These are phyloP conservation scores for Boletus sp. DNA, from an alignment of 768 basidiomycete species.

Conservation along the genomic window DNA sequence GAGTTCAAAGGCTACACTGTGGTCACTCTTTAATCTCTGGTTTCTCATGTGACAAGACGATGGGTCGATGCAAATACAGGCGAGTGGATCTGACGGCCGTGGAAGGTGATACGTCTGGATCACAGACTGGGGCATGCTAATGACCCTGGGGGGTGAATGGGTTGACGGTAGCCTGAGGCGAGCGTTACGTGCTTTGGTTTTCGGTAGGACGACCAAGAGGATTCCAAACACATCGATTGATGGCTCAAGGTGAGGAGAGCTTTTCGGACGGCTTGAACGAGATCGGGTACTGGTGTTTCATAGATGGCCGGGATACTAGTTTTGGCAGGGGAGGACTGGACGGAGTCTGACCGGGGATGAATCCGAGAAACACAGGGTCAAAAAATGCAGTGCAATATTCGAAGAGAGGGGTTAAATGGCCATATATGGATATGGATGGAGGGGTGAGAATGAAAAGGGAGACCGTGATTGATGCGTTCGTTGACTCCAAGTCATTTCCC, in stretches of 20 bases:
- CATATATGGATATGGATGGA: background rate
- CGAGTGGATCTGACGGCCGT: background rate
- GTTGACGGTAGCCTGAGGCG: background rate
- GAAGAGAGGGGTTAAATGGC: background rate
- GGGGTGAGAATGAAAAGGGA: slow-evolving; percentile 8
- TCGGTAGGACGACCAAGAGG: slow-evolving; percentile 23
- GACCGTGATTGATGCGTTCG: slow-evolving; percentile 25
- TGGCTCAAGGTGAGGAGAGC: slow-evolving; percentile 15
- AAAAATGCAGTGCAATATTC: no score
- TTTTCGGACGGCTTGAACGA: slow-evolving; percentile 23
- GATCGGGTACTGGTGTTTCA: slow-evolving; percentile 22
- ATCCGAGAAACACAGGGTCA: no score
- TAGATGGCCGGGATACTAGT: slow-evolving; percentile 15
- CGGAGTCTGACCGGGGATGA: slow-evolving; percentile 7
- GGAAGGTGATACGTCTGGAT: background rate
- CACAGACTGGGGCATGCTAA: background rate
- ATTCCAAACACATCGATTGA: slow-evolving; percentile 9
- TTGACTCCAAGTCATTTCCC: no score
- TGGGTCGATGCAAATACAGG: slow-evolving; percentile 3
- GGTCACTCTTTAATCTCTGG: background rate
- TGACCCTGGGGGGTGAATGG: background rate
- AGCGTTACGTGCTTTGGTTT: background rate
- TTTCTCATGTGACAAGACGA: background rate
- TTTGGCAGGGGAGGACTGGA: background rate
- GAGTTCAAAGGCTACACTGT: no score